phyloP scores from a whole-genome alignment of 176 grass and related monocot species.

The Aegilops umbellulata region DNA sequence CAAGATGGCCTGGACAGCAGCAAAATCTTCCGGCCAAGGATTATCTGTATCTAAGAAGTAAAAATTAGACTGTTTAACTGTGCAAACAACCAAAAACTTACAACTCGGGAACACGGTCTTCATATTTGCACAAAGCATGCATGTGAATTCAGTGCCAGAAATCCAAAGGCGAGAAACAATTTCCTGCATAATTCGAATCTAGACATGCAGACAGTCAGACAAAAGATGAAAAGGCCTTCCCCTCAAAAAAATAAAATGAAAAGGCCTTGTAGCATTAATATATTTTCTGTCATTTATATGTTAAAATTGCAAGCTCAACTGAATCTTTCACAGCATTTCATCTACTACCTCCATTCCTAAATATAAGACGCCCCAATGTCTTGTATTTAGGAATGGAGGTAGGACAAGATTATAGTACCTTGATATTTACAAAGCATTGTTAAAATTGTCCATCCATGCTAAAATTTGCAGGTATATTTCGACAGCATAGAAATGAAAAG shows the following conservation, averaged over 20 bases:
- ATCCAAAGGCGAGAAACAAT: neutral
- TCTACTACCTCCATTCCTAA: neutral
- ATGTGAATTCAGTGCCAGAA: too few species aligned
- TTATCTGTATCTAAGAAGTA: too few species aligned
- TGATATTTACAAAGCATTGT: neutral
- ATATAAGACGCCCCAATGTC: too few species aligned
- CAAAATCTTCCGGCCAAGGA: too few species aligned
- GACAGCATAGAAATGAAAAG: neutral
- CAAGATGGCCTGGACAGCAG: too few species aligned
- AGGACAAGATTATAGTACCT: neutral
- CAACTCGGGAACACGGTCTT: neutral
- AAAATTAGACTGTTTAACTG: too few species aligned
- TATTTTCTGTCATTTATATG: neutral
- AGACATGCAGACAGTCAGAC: neutral
- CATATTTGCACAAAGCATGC: neutral
- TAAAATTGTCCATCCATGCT: neutral
- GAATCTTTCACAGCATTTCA: neutral
- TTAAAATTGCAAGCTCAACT: neutral
- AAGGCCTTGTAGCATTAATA: neutral
- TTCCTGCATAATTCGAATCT: neutral
- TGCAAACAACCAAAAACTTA: too few species aligned
- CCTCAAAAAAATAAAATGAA: too few species aligned
- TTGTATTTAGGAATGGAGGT: too few species aligned
- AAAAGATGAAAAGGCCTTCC: neutral
- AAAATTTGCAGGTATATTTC: neutral